Base-by-base conservation (phyloP, 768 basidiomycete genomes). In the Cyclocybe cylindracea region DNA sequence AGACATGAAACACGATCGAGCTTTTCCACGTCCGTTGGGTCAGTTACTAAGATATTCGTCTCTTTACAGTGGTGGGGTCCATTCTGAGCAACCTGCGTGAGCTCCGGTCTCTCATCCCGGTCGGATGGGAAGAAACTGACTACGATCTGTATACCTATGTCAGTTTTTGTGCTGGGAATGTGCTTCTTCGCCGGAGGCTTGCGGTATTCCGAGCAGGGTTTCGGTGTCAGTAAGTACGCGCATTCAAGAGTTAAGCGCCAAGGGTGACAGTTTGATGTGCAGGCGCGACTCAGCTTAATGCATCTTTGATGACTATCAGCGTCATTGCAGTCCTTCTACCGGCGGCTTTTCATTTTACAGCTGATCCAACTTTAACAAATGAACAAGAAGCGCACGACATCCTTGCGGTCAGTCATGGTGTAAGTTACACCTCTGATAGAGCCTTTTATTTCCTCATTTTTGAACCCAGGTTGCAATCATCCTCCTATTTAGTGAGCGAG, bases 151-250 rank as follows among this genome's bases (percentile, higher is more conserved):
- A 13, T 31, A 38, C 19, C 47, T 48, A 32, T 45, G 13, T 40
- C 48, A 89, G 87, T 92, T 33, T 77, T 94, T 44, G 85, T 94
- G 13, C 16, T n/a, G n/a, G 91, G 91, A 44, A 91, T 94, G 91
- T 92, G 91, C 62, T 93, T 93, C 71, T 92, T 93, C 58, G 89
- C 87, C 16, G 91, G 90, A 50, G 91, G 91, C 14, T 70, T 84
- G 45, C 80, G 80, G 58, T 92, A 83, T 62, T 87, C 86, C 14
- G 86, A 91, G 58, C 91, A 92, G 69, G 89, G 85, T 1, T 89
- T 91, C 60, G 84, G 85, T 43, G 70, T 78, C 37, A 85, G 89
- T 89, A 56, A 62, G 87, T 74, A 47, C 71, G 75, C 52, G 55
- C 8, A 10, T 53, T 50, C 29, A 39, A 31, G 39, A 19, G 29